These are phyloP conservation scores for Calocybe gambosa DNA, from an alignment of 1,284 basidiomycete species.

Conservation along the genomic window DNA sequence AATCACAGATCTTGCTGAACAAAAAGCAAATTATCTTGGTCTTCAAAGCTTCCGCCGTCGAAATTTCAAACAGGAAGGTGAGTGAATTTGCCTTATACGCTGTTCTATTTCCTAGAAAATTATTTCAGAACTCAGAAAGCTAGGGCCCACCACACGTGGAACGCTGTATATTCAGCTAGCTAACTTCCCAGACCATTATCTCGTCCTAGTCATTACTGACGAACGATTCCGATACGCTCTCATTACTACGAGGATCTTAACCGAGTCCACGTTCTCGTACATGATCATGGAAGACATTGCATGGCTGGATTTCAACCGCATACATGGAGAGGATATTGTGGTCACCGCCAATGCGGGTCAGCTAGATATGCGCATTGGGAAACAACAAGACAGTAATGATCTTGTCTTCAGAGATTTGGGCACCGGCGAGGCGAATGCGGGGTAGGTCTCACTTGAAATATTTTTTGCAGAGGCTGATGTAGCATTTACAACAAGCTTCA, in stretches of 20 bases:
- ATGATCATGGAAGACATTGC: constrained; percentile 70
- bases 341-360: constrained; percentile 17
- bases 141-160: constrained; percentile 51
- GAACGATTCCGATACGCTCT: constrained; percentile 72
- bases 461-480: constrained; percentile 5
- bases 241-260: constrained; percentile 50
- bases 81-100: constrained; percentile 9
- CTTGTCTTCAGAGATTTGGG: constrained; percentile 9
- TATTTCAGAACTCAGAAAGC: constrained; percentile 50
- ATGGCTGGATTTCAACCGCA: constrained; percentile 65
- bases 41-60: constrained; percentile 63
- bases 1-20: constrained; percentile 66
- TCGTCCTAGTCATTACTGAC: constrained; percentile 73
- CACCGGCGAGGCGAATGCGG: constrained; percentile 12
- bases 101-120: constrained; percentile 4
- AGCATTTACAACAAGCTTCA: constrained; percentile 41
- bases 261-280: constrained; percentile 47
- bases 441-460: constrained; percentile 16
- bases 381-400: constrained; percentile 29
- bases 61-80: constrained; percentile 60
- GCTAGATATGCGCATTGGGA: constrained; percentile 20
- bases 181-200: constrained; percentile 66
- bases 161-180: constrained; percentile 65
- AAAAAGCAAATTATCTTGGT: constrained; percentile 71
- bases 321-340: constrained; percentile 38